Evolutionary conservation across 225 moss, liverwort and hornwort species (phyloP), one percentile per base, ranked within the genome.

Genomic region (Rhytidiadelphus loreus): DNA sequence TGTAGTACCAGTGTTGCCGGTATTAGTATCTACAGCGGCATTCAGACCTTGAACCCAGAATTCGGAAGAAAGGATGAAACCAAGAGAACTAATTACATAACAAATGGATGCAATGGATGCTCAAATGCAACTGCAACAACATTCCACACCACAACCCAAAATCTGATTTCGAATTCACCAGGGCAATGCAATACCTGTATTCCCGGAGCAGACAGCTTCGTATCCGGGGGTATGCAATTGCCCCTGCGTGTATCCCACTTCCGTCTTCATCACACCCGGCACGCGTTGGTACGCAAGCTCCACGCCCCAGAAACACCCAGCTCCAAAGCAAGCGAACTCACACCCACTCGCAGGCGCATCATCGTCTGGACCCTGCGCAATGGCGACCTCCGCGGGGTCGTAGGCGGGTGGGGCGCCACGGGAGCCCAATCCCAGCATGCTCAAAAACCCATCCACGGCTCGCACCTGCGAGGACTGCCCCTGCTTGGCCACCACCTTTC

Each of bases 211-310:
- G 33, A 90, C 90, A 32, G 56, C 87, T 39, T 90, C 83, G 52
- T 96, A 96, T 7, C 85, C 56, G 8, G 96, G 96, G 32, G 64
- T 89, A 85, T 92, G 93, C 69, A 92, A 48, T 60, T 82, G 63
- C 24, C 95, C 96, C 84, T 95, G 90, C 57, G 87, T 79, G 61
- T 87, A 90, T 21, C 90, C 90, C 37, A 87, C 90, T 84, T 90
- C 90, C 22, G 87, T 90, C 44, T 85, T 84, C 30, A 57, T 26
- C 71, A 90, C 87, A n/a, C 90, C 90, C 72, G 79, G 84, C 90
- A 90, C 64, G 72, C 87, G 87, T 72, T 87, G 90, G 77, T 61
- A 88, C 62, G 90, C 87, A 9, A 90, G 90, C 84, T 88, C 90
- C 84, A 90, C 87, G 18, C 90, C 90, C 90, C 87, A 90, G 65